Evolutionary conservation across 169 alveolate genomes (phyloP), one percentile per base, ranked within the genome.

Genomic region (Plasmodium reichenowi): DNA sequence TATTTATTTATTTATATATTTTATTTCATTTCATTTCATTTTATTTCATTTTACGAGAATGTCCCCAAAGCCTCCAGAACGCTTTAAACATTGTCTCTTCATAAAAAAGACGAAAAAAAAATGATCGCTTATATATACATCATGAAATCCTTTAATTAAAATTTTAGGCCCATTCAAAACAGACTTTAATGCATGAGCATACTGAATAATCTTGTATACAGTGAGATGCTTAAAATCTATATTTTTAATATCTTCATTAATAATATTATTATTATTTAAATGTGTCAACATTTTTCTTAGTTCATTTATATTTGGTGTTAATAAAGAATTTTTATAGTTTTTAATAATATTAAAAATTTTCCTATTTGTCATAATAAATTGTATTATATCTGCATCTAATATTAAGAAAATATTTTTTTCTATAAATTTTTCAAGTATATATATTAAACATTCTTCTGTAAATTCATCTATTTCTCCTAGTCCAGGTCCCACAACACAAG

Each of bases 401-500:
- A 78, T 78, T 63, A 78, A 45, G 47, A 64, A 78, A 12, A 78
- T 50, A 47, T 78, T 78, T 63, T 48, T 64, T 64, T 78, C 22
- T 78, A 78, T 52, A 60, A 78, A 64, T 17, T 50, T 64, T 24
- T 66, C 17, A 8, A 78, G 50, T 50, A 78, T 22, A 50, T 29
- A 78, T 52, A 12, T 48, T 10, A 78, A 52, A 50, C 89, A 78
- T 2, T 15, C 56, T 50, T 64, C 43, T 26, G 88, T 93, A 32
- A 75, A 67, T 47, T 74, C 90, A 45, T 88, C 75, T 26, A 94
- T 96, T 66, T 97, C 94, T 15, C 99, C 98, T 29, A 97, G 93
- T 13, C 99, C 99, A 56, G 98, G 98, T 0, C 99, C 98, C 60
- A 97, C 94, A 24, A 96, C 96, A 78, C 89, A 78, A 94, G 88